These are phyloP conservation scores for Pleurotus platypus DNA, from an alignment of 768 basidiomycete species.

Conservation along the genomic window DNA sequence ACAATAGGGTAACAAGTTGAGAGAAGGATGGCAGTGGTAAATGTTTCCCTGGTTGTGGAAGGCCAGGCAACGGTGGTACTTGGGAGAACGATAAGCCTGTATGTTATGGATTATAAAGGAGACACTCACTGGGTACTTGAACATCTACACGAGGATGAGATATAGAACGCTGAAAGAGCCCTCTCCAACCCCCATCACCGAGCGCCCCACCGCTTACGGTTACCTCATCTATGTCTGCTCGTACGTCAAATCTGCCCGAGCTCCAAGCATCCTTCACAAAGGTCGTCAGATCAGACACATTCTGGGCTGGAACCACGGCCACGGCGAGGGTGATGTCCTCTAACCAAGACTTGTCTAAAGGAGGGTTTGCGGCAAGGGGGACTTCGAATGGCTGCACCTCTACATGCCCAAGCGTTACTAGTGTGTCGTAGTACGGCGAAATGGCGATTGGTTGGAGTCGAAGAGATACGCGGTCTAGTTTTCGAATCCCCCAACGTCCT, in stretches of 20 bases:
- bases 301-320: constrained; percentile 48
- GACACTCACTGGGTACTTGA: constrained; percentile 50
- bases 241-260: constrained; percentile 42
- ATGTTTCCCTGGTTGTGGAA: constrained; percentile 55
- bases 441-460: constrained; percentile 49
- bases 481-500: constrained; percentile 63
- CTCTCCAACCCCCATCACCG: constrained; percentile 45
- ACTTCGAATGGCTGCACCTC: constrained; percentile 47
- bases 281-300: constrained; percentile 40
- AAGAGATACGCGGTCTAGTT: constrained; percentile 54
- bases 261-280: constrained; percentile 62
- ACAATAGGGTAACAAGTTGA: constrained; percentile 56
- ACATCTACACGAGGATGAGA: constrained; percentile 43
- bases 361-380: constrained; percentile 51
- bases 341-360: constrained; percentile 54
- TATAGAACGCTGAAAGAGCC: constrained; percentile 33
- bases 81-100: constrained; percentile 8
- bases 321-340: constrained; percentile 49
- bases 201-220: constrained; percentile 49
- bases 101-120: not conserved
- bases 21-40: constrained; percentile 52
- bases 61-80: constrained; percentile 66
- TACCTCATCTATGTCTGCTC: constrained; percentile 37
- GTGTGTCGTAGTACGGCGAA: constrained; percentile 36
- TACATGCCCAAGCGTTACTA: constrained; percentile 42